phyloP scores from a whole-genome alignment of 1,139 yeast genomes.

The Lodderomyces parapsilosis region DNA sequence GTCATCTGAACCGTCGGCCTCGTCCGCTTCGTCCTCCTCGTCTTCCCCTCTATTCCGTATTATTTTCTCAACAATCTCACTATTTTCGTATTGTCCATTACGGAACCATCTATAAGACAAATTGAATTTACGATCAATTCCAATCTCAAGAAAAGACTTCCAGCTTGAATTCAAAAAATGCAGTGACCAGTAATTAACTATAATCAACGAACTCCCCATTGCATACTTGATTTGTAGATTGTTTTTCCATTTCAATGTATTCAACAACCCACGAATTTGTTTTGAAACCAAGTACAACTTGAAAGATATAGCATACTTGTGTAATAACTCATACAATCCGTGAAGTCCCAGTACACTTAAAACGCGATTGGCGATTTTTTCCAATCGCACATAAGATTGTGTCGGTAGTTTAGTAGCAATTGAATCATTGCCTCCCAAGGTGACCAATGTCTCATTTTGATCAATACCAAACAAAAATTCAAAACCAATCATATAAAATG shows the following conservation, averaged over 20 bases:
- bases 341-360: constrained; percentile 52
- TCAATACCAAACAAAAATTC: constrained; percentile 55
- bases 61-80: constrained; percentile 21
- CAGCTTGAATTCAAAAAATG: constrained; percentile 36
- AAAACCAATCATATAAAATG: constrained; percentile 77
- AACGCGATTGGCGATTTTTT: constrained; percentile 55
- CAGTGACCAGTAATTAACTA: constrained; percentile 70
- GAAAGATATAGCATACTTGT: constrained; percentile 69
- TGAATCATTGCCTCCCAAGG: constrained; percentile 22
- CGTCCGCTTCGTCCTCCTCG: constrained; percentile 17
- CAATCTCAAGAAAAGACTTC: constrained; percentile 62
- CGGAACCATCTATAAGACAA: constrained; percentile 68
- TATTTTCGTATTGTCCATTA: constrained; percentile 42
- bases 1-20: not conserved
- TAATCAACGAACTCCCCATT: constrained; percentile 59
- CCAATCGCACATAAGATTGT: constrained; percentile 46
- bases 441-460: constrained; percentile 33
- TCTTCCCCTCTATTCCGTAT: constrained; percentile 4
- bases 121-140: constrained; percentile 52
- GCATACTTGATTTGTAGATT: constrained; percentile 66
- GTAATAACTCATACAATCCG: constrained; percentile 66
- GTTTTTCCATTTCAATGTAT: constrained; percentile 61
- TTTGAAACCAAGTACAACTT: constrained; percentile 69
- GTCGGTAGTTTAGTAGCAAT: constrained; percentile 34
- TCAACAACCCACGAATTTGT: constrained; percentile 56